These are phyloP conservation scores for Trametes maxima DNA, from an alignment of 768 basidiomycete genomes.

Conservation along the genomic window DNA sequence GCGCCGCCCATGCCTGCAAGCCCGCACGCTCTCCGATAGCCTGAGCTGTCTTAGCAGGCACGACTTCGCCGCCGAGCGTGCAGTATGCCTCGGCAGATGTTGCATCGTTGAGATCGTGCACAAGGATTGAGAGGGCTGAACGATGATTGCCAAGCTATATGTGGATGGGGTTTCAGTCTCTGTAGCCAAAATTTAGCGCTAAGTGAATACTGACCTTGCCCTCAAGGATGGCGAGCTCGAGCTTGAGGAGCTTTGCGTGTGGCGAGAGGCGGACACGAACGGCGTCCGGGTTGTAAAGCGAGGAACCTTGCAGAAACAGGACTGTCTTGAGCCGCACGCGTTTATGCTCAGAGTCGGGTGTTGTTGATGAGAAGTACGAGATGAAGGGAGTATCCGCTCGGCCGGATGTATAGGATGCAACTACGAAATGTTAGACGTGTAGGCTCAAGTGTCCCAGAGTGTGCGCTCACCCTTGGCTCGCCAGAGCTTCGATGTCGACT, in stretches of 20 bases:
- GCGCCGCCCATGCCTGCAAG: conserved; percentile 57
- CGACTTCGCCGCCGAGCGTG: conserved; percentile 72
- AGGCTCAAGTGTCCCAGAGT: neutral
- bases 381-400: conserved; percentile 50
- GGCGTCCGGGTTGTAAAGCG: conserved; percentile 58
- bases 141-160: conserved; percentile 57
- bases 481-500: conserved; percentile 64
- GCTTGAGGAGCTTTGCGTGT: conserved; percentile 54
- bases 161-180: neutral
- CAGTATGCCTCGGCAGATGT: conserved; percentile 87
- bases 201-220: conserved; percentile 59
- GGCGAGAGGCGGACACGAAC: conserved; percentile 49
- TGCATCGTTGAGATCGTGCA: conserved; percentile 69
- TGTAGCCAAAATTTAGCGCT: neutral
- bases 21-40: conserved; percentile 50
- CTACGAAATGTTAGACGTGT: conserved; percentile 13
- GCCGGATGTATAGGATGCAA: conserved; percentile 33
- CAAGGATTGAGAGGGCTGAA: conserved; percentile 66
- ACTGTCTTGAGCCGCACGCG: conserved; percentile 70
- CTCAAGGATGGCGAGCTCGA: conserved; percentile 79
- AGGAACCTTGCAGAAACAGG: conserved; percentile 81
- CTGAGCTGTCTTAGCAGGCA: conserved; percentile 60
- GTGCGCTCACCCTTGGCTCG: conserved; percentile 59
- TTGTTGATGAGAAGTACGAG: conserved; percentile 79
- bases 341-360: conserved; percentile 78